Evolutionary conservation across 352 stramenopile species (phyloP).

Genomic region (Aphanomyces stellatus): DNA sequence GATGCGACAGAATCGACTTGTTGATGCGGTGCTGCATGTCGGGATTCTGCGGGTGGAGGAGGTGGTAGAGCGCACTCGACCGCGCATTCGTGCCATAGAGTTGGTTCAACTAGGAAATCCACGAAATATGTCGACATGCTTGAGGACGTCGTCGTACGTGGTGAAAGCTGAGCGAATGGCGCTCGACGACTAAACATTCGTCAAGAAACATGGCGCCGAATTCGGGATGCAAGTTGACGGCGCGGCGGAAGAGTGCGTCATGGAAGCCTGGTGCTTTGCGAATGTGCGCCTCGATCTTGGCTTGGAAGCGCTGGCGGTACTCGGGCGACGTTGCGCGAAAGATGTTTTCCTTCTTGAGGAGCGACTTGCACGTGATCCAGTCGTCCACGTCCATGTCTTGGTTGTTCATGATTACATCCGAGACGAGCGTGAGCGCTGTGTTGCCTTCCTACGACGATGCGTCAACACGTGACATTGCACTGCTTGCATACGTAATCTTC

Average conservation of each 20-base stretch:
- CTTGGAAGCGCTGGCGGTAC: constrained; percentile 8
- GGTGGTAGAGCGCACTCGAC: constrained; percentile 23
- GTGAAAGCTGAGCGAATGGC: not conserved
- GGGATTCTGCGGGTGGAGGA: constrained; percentile 7
- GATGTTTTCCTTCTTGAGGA: not conserved
- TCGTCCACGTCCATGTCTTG: constrained; percentile 22
- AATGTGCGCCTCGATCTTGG: not conserved
- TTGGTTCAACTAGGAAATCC: too few species aligned
- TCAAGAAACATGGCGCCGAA: constrained; percentile 6
- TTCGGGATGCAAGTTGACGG: constrained; percentile 8
- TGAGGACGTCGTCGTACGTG: constrained; percentile 1
- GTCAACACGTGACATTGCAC: not conserved
- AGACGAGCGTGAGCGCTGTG: not conserved
- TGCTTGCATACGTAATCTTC: not conserved
- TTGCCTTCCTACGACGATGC: not conserved
- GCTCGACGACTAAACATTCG: constrained; percentile 4
- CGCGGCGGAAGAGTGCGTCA: not conserved
- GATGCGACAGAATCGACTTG: not conserved
- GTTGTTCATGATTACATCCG: not conserved
- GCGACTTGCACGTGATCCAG: constrained; percentile 19
- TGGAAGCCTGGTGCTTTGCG: not conserved
- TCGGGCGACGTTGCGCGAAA: not conserved
- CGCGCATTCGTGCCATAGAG: not conserved
- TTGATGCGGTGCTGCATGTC: not conserved
- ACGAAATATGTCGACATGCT: not conserved